These are phyloP conservation scores for Oenanthe javanica DNA, from an alignment of 140 eudicot species.

Conservation along the genomic window DNA sequence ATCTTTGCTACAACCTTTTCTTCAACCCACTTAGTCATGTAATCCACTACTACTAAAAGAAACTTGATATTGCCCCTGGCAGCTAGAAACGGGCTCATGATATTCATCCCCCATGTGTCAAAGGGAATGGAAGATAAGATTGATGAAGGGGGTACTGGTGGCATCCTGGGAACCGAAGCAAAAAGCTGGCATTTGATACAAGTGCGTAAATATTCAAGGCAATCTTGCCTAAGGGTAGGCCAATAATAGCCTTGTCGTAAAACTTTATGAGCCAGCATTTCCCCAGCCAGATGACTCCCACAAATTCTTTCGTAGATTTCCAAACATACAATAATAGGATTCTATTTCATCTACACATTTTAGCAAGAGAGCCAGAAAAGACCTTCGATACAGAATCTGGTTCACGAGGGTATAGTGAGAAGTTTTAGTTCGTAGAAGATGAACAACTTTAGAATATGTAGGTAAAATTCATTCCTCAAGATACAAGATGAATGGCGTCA, in stretches of 20 bases:
- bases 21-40: neutral
- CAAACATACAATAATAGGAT: neutral
- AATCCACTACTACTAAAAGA: accelerated
- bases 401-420: accelerated
- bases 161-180: no score
- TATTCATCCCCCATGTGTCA: neutral
- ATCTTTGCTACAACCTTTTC: neutral
- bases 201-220: no score
- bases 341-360: neutral
- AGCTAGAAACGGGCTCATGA: neutral
- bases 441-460: accelerated
- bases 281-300: neutral
- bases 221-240: no score
- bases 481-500: neutral
- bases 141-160: no score
- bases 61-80: accelerated
- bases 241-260: neutral
- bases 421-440: accelerated
- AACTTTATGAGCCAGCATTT: neutral
- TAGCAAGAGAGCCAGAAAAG: neutral
- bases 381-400: accelerated
- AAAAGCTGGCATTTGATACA: no score
- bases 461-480: accelerated
- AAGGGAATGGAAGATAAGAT: neutral
- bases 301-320: neutral